These are phyloP conservation scores for Clavariopsis aquatica DNA, from an alignment of 495 filamentous ascomycete genomes.

Conservation along the genomic window DNA sequence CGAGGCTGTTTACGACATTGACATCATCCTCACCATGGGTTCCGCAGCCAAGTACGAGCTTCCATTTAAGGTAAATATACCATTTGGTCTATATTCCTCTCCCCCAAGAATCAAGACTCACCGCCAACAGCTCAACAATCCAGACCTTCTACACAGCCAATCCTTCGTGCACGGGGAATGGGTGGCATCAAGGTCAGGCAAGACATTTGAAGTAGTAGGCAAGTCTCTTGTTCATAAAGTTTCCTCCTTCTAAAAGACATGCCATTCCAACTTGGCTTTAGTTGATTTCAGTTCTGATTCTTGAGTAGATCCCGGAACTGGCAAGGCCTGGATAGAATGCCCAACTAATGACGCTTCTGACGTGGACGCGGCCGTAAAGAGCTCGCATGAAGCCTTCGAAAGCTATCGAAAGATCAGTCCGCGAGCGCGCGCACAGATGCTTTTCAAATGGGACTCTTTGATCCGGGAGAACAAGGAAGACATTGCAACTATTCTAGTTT, in stretches of 20 bases:
- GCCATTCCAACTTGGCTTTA: too few relatives aligned
- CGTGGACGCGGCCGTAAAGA: slow-evolving; percentile 60
- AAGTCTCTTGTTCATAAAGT: slow-evolving; percentile 15
- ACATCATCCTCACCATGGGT: slow-evolving; percentile 9
- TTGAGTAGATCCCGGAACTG: slow-evolving; percentile 63
- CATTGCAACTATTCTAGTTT: slow-evolving; percentile 51
- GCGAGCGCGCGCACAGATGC: slow-evolving; percentile 60
- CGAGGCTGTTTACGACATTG: too few relatives aligned
- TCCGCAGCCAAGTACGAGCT: slow-evolving; percentile 21
- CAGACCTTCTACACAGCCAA: slow-evolving; percentile 58
- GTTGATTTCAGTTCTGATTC: background rate
- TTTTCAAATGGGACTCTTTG: slow-evolving; percentile 54
- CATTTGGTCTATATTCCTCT: background rate
- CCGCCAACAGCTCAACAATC: slow-evolving; percentile 55
- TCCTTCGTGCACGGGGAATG: slow-evolving; percentile 64
- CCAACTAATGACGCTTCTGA: slow-evolving; percentile 62
- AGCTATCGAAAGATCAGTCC: slow-evolving; percentile 63
- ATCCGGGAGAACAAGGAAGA: slow-evolving; percentile 49
- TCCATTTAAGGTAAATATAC: slow-evolving; percentile 27
- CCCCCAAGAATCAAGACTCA: background rate
- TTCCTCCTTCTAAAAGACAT: background rate
- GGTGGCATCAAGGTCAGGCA: slow-evolving; percentile 62
- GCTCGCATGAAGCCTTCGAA: slow-evolving; percentile 62
- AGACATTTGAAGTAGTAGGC: slow-evolving; percentile 69
- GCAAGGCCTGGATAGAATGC: slow-evolving; percentile 64